Evolutionary conservation across 2,329 filamentous ascomycete species (phyloP), one percentile per base, ranked within the genome.

Genomic region (Cladosporium sp.): DNA sequence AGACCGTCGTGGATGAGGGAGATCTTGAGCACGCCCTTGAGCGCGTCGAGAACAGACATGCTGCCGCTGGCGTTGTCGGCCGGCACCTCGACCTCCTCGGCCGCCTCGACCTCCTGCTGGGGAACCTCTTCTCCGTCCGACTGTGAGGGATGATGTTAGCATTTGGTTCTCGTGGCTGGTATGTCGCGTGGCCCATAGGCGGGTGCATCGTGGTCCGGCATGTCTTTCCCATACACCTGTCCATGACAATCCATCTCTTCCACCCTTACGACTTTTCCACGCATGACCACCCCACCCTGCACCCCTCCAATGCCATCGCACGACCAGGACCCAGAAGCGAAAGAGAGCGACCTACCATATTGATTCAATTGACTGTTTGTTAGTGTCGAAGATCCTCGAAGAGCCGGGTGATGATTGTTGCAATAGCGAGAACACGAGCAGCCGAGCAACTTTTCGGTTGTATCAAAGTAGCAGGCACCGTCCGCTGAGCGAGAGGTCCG

Each of bases 71-170:
- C 85, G 80, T 90, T 90, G 85, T 97, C 93, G 83, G 91, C 93
- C 80, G 90, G 90, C 81, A 97, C 93, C 85, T 98, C 94, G 83
- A 98, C 93, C 87, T 97, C 95, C 77, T 89, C 87, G 78, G 85
- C 83, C 80, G 91, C 88, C 79, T 83, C 81, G 79, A 88, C 93
- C 80, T 91, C 91, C 66, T 75, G 82, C 84, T 91, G 90, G 83
- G 88, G 90, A 84, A 89, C 93, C 91, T 98, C 94, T 97, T 98
- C 95, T 98, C 94, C 94, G 93, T 98, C 94, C 93, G 94, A 98
- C 95, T 97, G 74, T 68, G 63, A 65, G 46, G 32, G 36, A 48
- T 48, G 49, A 62, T 67, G 70, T 72, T 68, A 73, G 68, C 67
- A 21, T 36, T 43, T 39, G 43, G 13, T 48, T 51, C 48, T 28